Conservation (phyloP, 169 alveolate species). For the Ichthyophthirius multifiliis region DNA sequence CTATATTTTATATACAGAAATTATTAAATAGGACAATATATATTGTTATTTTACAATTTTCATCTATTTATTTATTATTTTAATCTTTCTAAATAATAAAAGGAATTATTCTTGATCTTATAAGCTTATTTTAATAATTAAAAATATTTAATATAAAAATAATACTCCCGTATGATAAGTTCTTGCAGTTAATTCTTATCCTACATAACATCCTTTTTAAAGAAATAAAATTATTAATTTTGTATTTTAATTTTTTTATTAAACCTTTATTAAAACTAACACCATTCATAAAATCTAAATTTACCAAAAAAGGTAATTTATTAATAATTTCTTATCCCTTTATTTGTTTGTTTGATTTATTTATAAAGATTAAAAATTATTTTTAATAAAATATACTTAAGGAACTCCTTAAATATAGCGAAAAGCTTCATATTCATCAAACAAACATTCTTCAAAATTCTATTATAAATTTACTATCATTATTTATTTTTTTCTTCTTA, state of each 20-base stretch:
- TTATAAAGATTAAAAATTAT: neutral
- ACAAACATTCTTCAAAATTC: neutral
- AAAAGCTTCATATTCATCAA: neutral
- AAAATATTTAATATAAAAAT: too few relatives aligned
- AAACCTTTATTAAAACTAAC: conserved; percentile 1
- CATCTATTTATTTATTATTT: neutral
- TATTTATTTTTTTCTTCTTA: neutral
- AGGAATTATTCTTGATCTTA: conserved; percentile 15
- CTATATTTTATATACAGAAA: neutral
- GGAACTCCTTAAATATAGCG: neutral
- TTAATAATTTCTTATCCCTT: conserved; percentile 1
- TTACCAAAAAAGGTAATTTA: conserved; percentile 16
- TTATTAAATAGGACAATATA: neutral
- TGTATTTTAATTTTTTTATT: neutral
- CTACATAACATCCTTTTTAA: conserved; percentile 7
- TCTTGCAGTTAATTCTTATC: conserved; percentile 15
- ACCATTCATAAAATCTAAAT: conserved; percentile 14
- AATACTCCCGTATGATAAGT: conserved; percentile 16
- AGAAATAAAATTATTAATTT: neutral
- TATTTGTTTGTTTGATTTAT: neutral
- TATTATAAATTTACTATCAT: neutral
- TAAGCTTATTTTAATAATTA: neutral
- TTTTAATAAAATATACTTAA: neutral
- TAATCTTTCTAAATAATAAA: neutral
- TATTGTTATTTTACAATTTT: neutral